phyloP scores from a whole-genome alignment of 2,329 filamentous ascomycete genomes.

The Aureobasidium sp. region DNA sequence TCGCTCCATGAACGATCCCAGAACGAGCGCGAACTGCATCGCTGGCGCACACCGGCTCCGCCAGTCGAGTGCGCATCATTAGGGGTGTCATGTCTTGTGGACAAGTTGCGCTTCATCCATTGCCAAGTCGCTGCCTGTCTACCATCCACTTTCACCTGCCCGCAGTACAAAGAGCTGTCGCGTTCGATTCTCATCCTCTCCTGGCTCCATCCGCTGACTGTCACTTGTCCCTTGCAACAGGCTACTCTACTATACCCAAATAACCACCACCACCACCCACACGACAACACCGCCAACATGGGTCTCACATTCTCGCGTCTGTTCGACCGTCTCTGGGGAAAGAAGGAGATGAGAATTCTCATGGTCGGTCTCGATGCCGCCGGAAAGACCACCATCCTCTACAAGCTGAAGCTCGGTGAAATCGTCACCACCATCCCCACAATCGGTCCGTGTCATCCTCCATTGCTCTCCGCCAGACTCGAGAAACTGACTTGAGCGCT shows the following conservation, averaged over 20 bases:
- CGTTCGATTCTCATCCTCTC: not conserved
- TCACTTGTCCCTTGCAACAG: not conserved
- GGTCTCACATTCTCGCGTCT: slow-evolving; percentile 90
- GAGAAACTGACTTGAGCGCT: slow-evolving; percentile 2
- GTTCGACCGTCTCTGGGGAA: slow-evolving; percentile 98
- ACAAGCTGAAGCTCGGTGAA: slow-evolving; percentile 97
- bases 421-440: slow-evolving; percentile 98
- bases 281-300: slow-evolving; percentile 58
- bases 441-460: slow-evolving; percentile 50
- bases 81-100: slow-evolving; percentile 13
- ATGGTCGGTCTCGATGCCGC: slow-evolving; percentile 98
- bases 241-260: not conserved
- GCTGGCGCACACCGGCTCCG: not conserved
- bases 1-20: not conserved
- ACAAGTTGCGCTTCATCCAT: slow-evolving; percentile 12
- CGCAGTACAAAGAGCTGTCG: not conserved
- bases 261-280: slow-evolving; percentile 8
- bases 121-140: slow-evolving; percentile 9
- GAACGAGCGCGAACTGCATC: not conserved
- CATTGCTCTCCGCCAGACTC: not conserved
- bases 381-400: slow-evolving; percentile 97
- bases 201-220: not conserved
- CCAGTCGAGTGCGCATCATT: slow-evolving; percentile 11
- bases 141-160: not conserved
- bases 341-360: slow-evolving; percentile 96